Conservation (phyloP, 352 stramenopile genomes). For the Pythium biforme region DNA sequence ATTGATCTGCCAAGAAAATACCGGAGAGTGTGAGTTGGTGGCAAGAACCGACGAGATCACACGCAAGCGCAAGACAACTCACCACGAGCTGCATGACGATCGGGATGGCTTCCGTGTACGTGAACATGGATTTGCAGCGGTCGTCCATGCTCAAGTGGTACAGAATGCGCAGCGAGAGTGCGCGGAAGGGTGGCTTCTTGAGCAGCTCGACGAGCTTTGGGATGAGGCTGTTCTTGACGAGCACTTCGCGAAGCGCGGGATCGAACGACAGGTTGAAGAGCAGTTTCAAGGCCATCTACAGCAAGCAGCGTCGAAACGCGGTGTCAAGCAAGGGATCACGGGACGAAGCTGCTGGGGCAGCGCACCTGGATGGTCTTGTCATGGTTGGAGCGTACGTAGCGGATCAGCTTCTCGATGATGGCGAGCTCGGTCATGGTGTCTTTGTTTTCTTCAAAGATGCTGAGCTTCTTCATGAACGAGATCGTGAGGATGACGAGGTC, state of each 20-base stretch:
- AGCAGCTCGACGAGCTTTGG: conserved; percentile 92
- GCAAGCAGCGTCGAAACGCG: no score
- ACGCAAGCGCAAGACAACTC: conserved; percentile 3
- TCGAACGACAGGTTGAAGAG: conserved; percentile 97
- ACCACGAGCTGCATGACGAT: conserved; percentile 93
- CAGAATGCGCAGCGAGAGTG: conserved; percentile 85
- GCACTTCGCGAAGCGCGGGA: conserved; percentile 71
- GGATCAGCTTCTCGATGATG: conserved; percentile 74
- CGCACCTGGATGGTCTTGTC: conserved; percentile 79
- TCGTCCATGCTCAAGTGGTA: conserved; percentile 96
- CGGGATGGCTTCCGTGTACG: conserved; percentile 92
- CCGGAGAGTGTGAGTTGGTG: background rate
- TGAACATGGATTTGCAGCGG: conserved; percentile 94
- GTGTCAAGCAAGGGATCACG: conserved; percentile 20
- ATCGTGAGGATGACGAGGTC: conserved; percentile 90
- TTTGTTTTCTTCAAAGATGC: conserved; percentile 96
- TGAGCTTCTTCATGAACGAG: conserved; percentile 93
- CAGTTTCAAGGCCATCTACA: conserved; percentile 75
- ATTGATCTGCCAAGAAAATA: conserved; percentile 64
- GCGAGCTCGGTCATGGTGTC: conserved; percentile 86
- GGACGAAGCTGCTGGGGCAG: background rate
- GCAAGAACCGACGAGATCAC: background rate
- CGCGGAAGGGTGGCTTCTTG: conserved; percentile 90
- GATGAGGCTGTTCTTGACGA: conserved; percentile 89
- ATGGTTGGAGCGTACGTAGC: conserved; percentile 80